Evolutionary conservation across 2,329 filamentous ascomycete species (phyloP).

Genomic region (Phialophora macrospora): DNA sequence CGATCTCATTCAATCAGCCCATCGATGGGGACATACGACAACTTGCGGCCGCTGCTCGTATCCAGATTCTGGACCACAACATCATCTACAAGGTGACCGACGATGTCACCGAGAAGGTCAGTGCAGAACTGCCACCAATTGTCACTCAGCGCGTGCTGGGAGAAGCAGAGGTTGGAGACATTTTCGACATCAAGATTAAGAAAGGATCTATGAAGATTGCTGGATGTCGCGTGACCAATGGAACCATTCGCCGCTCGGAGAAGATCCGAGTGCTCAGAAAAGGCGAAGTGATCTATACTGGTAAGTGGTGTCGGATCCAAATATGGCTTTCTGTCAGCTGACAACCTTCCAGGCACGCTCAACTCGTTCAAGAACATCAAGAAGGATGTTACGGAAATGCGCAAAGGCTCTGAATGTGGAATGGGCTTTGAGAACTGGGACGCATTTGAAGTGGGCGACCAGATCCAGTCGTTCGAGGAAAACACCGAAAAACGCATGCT

Average conservation of each 20-base stretch:
- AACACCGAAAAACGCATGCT: slow-evolving; percentile 69
- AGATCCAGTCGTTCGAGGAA: slow-evolving; percentile 86
- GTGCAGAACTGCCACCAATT: slow-evolving; percentile 69
- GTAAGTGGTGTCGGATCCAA: slow-evolving; percentile 59
- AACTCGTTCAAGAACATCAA: slow-evolving; percentile 87
- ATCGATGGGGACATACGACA: slow-evolving; percentile 70
- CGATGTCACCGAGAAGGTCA: slow-evolving; percentile 63
- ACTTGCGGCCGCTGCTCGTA: slow-evolving; percentile 71
- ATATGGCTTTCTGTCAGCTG: not conserved
- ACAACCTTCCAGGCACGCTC: slow-evolving; percentile 66
- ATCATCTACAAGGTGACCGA: slow-evolving; percentile 61
- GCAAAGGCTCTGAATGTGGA: slow-evolving; percentile 91
- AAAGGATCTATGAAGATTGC: slow-evolving; percentile 75
- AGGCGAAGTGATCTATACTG: slow-evolving; percentile 76
- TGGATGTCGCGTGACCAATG: slow-evolving; percentile 85
- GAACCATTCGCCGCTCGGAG: slow-evolving; percentile 66
- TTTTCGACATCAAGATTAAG: slow-evolving; percentile 83
- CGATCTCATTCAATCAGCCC: slow-evolving; percentile 84
- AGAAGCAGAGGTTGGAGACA: slow-evolving; percentile 81
- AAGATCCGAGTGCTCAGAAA: slow-evolving; percentile 74
- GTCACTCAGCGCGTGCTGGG: slow-evolving; percentile 75
- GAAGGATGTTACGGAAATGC: slow-evolving; percentile 87
- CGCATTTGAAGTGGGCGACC: slow-evolving; percentile 78
- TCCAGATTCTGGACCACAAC: slow-evolving; percentile 81
- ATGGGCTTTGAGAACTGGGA: slow-evolving; percentile 82